Evolutionary conservation across 2,329 filamentous ascomycete species (phyloP).

Genomic region (Calonectria henricotiae): DNA sequence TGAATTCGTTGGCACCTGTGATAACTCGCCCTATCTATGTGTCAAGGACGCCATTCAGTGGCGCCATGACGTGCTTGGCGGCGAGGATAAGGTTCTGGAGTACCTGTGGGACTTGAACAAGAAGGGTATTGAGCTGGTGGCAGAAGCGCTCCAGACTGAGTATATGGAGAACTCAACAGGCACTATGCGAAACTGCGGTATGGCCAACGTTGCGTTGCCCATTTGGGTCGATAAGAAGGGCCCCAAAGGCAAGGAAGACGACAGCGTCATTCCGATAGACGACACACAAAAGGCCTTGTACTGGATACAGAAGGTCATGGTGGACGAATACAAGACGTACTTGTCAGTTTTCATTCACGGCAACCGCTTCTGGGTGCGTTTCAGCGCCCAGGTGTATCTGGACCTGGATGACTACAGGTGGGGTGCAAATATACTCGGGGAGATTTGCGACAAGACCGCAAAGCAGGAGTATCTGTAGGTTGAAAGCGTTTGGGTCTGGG

Average conservation of each 20-base stretch:
- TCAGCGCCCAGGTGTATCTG: slow-evolving; percentile 90
- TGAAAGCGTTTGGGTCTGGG: neutral
- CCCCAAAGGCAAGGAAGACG: slow-evolving; percentile 50
- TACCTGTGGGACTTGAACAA: slow-evolving; percentile 78
- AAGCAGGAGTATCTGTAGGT: slow-evolving; percentile 56
- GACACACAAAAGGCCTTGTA: slow-evolving; percentile 62
- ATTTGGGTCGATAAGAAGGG: slow-evolving; percentile 61
- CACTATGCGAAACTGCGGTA: slow-evolving; percentile 77
- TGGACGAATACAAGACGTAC: slow-evolving; percentile 80
- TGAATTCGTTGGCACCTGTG: slow-evolving; percentile 83
- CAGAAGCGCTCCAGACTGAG: slow-evolving; percentile 77
- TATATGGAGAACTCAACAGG: slow-evolving; percentile 78
- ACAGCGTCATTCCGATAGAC: slow-evolving; percentile 53
- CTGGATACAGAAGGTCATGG: slow-evolving; percentile 73
- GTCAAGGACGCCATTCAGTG: slow-evolving; percentile 81
- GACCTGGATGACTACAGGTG: slow-evolving; percentile 84
- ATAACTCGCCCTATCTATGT: slow-evolving; percentile 81
- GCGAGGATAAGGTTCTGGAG: slow-evolving; percentile 78
- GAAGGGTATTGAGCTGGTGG: slow-evolving; percentile 74
- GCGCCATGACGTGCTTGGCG: slow-evolving; percentile 78
- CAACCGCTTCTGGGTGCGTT: slow-evolving; percentile 77
- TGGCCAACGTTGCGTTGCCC: slow-evolving; percentile 84
- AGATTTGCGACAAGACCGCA: slow-evolving; percentile 61
- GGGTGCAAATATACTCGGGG: slow-evolving; percentile 73
- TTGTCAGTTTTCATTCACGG: slow-evolving; percentile 76